These are phyloP conservation scores for Aureobasidium zeae DNA, from an alignment of 2,329 filamentous ascomycete genomes.

Conservation along the genomic window DNA sequence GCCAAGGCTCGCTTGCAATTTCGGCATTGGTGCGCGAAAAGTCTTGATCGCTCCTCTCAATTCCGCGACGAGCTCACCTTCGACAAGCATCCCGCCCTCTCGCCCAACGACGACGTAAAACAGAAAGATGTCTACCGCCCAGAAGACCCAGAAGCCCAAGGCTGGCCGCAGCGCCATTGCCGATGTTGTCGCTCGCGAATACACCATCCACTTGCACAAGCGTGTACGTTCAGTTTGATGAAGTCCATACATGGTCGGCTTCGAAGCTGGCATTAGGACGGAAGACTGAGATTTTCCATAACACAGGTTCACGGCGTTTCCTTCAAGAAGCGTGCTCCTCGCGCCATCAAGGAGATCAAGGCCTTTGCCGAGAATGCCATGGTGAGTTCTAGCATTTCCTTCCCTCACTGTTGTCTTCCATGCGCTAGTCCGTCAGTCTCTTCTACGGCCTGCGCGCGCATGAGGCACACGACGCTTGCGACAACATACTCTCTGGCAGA, in stretches of 20 bases:
- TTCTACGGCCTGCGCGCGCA: not conserved
- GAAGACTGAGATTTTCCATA: constrained; percentile 51
- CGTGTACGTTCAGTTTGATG: constrained; percentile 77
- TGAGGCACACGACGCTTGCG: not conserved
- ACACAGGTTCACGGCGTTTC: constrained; percentile 82
- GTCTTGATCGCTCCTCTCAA: constrained; percentile 1
- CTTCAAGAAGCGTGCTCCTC: constrained; percentile 99
- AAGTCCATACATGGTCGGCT: constrained; percentile 51
- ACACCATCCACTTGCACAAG: constrained; percentile 99
- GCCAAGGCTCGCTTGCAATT: constrained; percentile 13
- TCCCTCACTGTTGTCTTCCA: not conserved
- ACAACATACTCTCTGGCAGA: not conserved
- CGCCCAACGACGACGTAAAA: constrained; percentile 14
- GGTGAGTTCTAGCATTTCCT: constrained; percentile 53
- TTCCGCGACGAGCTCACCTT: constrained; percentile 3
- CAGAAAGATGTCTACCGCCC: constrained; percentile 34
- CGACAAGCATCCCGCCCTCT: constrained; percentile 13
- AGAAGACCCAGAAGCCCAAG: constrained; percentile 54
- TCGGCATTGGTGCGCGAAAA: constrained; percentile 5
- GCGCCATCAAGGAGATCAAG: constrained; percentile 99
- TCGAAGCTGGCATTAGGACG: constrained; percentile 45
- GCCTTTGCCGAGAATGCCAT: constrained; percentile 86
- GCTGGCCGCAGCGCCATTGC: constrained; percentile 89
- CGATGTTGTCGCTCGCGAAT: constrained; percentile 98
- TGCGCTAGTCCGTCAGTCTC: constrained; percentile 1